Percentiles rank a stretch among this genome's conserved stretches.
Evolutionary conservation across 2,329 filamentous ascomycete species (phyloP).

Genomic region (Bipolaris victoriae): DNA sequence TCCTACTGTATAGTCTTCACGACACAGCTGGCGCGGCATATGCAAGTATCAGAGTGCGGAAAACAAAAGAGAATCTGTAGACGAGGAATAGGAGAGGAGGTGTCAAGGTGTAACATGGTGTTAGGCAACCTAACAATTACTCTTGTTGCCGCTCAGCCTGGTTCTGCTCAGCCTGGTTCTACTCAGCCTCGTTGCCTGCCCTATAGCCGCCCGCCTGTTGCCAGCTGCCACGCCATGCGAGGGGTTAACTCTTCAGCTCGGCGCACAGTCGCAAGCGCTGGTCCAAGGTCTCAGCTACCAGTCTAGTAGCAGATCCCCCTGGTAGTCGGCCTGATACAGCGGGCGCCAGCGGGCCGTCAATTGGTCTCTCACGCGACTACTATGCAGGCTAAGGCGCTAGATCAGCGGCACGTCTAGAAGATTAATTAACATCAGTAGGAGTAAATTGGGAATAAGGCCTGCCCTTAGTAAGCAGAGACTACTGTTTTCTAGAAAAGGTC

Average conservation of each 20-base stretch:
- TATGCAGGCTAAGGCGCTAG: background rate
- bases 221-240: background rate
- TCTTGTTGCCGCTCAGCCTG: background rate
- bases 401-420: background rate
- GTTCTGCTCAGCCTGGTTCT: background rate
- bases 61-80: background rate
- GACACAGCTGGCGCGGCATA: slow-evolving; percentile 14
- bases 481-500: no score
- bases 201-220: background rate
- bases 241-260: background rate
- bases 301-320: background rate
- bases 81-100: background rate
- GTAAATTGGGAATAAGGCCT: no score
- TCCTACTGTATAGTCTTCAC: slow-evolving; percentile 23
- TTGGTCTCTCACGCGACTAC: background rate
- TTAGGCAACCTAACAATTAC: background rate
- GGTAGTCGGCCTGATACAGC: background rate
- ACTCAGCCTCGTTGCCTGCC: background rate
- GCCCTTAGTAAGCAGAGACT: no score
- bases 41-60: background rate
- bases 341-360: background rate
- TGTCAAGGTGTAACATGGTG: background rate
- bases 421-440: background rate
- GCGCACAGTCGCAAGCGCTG: background rate
- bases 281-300: background rate